Conservation (phyloP, 306 rosid species). For the Vicia villosa region DNA sequence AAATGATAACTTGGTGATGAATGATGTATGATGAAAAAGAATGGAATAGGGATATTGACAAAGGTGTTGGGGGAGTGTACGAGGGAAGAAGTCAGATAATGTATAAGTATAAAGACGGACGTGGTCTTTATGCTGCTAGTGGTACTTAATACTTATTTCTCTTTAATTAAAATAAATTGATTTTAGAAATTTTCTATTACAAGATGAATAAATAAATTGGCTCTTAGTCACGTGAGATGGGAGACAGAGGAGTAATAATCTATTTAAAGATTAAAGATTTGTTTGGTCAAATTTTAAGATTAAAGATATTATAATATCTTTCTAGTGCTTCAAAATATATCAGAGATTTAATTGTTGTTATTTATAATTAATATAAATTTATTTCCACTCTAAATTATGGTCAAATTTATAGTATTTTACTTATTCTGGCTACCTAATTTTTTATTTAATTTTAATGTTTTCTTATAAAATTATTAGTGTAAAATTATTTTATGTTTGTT, state of each 20-base stretch:
- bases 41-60: too few species aligned
- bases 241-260: not conserved
- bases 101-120: not conserved
- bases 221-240: not conserved
- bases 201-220: not conserved
- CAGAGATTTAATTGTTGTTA: not conserved
- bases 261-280: not conserved
- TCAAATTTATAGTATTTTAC: not conserved
- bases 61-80: constrained; percentile 24
- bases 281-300: too few species aligned
- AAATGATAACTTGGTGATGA: not conserved
- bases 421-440: too few species aligned
- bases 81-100: constrained; percentile 34
- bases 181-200: not conserved
- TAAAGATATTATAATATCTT: too few species aligned
- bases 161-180: not conserved
- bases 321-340: not conserved
- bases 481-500: too few species aligned
- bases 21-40: too few species aligned
- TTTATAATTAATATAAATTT: not conserved
- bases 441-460: too few species aligned
- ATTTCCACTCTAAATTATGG: not conserved
- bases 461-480: too few species aligned
- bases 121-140: not conserved
- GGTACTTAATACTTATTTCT: not conserved